These are phyloP conservation scores for Pythium periplocum DNA, from an alignment of 352 stramenopile genomes.

Conservation along the genomic window DNA sequence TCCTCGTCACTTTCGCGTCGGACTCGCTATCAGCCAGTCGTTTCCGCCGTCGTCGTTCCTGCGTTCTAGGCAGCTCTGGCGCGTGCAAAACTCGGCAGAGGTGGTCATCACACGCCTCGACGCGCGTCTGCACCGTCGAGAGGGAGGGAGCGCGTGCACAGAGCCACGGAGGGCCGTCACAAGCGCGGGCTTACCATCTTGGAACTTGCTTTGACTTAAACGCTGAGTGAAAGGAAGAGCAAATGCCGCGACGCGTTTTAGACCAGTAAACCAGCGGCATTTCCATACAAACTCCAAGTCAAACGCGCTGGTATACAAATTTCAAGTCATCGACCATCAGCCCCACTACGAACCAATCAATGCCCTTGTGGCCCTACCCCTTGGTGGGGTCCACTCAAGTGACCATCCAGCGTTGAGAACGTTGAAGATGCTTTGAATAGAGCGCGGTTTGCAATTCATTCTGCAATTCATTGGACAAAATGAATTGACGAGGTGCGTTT, in stretches of 20 bases:
- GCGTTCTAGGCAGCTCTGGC: too few relatives aligned
- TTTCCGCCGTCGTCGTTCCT: too few relatives aligned
- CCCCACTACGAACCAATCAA: conserved; percentile 73
- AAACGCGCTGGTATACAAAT: conserved; percentile 50
- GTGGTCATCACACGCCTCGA: neutral
- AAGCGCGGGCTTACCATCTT: conserved; percentile 68
- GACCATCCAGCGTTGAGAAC: conserved; percentile 2
- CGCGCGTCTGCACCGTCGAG: conserved; percentile 1
- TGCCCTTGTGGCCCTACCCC: conserved; percentile 17
- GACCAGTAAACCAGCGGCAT: conserved; percentile 20
- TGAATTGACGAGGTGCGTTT: too few relatives aligned
- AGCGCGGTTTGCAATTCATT: neutral
- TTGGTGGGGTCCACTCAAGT: conserved; percentile 3
- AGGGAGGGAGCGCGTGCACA: conserved; percentile 2
- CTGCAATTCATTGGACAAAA: too few relatives aligned
- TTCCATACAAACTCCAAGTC: conserved; percentile 61
- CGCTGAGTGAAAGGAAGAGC: conserved; percentile 84
- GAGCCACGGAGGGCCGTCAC: conserved; percentile 1
- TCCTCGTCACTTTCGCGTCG: too few relatives aligned
- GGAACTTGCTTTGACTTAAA: conserved; percentile 82
- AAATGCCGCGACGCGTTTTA: conserved; percentile 43
- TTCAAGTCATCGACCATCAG: conserved; percentile 25
- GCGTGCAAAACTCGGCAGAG: too few relatives aligned
- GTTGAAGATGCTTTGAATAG: conserved; percentile 12
- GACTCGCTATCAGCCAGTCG: too few relatives aligned